These are phyloP conservation scores for Tuber calosporum DNA, from an alignment of 495 filamentous ascomycete species.

Conservation along the genomic window DNA sequence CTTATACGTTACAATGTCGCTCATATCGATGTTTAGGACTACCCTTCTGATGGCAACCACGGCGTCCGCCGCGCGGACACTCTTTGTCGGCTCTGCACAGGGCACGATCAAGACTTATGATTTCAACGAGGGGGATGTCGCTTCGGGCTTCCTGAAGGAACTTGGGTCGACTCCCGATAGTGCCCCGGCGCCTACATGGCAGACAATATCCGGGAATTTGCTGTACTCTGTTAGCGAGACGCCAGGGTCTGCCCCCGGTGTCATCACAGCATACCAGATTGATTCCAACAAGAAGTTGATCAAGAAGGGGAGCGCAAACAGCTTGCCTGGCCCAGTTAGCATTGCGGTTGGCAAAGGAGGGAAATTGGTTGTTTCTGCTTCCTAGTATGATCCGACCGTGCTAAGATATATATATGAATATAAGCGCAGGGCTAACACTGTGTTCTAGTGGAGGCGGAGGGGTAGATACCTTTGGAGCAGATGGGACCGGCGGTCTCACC, in stretches of 20 bases:
- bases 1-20: slow-evolving; percentile 7
- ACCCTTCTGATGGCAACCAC: slow-evolving; percentile 21
- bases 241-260: neutral
- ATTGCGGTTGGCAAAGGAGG: slow-evolving; percentile 14
- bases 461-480: slow-evolving; percentile 17
- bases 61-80: slow-evolving; percentile 13
- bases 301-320: slow-evolving; percentile 13
- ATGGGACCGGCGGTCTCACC: slow-evolving; percentile 34
- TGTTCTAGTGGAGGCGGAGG: slow-evolving; percentile 21
- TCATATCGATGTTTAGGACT: neutral
- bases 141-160: neutral
- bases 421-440: neutral
- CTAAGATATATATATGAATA: neutral
- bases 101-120: slow-evolving; percentile 25
- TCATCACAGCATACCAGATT: slow-evolving; percentile 23
- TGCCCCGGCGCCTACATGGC: slow-evolving; percentile 27
- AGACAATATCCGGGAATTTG: slow-evolving; percentile 19
- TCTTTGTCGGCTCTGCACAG: slow-evolving; percentile 27
- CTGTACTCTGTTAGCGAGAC: slow-evolving; percentile 28
- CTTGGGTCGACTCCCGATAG: slow-evolving; percentile 17
- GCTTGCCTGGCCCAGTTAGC: slow-evolving; percentile 25
- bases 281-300: slow-evolving; percentile 18
- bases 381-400: slow-evolving; percentile 19
- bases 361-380: slow-evolving; percentile 23
- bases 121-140: slow-evolving; percentile 10